Percentiles rank a stretch among this genome's conserved stretches.
Evolutionary conservation across 202 grass and related monocot species (phyloP).

Genomic region (Setaria viridis): DNA sequence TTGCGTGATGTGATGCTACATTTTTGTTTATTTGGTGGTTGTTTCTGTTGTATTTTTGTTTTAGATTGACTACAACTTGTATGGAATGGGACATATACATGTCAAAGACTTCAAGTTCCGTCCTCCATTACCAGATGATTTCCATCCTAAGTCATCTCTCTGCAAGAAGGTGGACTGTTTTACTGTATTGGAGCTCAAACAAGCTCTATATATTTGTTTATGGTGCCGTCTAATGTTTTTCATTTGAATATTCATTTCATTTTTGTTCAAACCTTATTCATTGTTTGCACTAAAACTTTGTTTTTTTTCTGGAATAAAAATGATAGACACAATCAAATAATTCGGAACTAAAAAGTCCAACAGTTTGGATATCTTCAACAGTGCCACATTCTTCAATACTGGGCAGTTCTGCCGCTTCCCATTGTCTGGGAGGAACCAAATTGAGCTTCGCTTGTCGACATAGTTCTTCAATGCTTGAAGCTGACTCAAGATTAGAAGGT

Average conservation of each 20-base stretch:
- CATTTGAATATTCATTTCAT: slow-evolving; percentile 35
- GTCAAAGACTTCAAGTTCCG: slow-evolving; percentile 88
- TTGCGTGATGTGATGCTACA: background rate
- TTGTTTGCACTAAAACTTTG: slow-evolving; percentile 25
- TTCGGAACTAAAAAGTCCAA: slow-evolving; percentile 45
- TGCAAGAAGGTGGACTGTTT: slow-evolving; percentile 44
- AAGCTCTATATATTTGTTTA: slow-evolving; percentile 35
- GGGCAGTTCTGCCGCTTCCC: slow-evolving; percentile 47
- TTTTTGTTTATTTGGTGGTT: slow-evolving; percentile 13
- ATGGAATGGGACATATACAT: slow-evolving; percentile 97
- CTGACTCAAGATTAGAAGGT: slow-evolving; percentile 84
- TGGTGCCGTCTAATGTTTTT: slow-evolving; percentile 40
- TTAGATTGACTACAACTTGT: slow-evolving; percentile 96
- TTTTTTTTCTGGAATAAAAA: slow-evolving; percentile 45
- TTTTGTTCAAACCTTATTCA: slow-evolving; percentile 33
- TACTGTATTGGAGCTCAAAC: slow-evolving; percentile 50
- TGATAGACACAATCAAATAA: slow-evolving; percentile 72
- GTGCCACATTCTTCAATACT: slow-evolving; percentile 66
- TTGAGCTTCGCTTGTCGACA: slow-evolving; percentile 58
- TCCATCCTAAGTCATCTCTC: slow-evolving; percentile 56
- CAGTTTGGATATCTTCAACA: slow-evolving; percentile 84
- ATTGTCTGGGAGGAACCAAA: slow-evolving; percentile 39
- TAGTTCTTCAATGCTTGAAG: slow-evolving; percentile 93
- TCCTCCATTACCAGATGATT: slow-evolving; percentile 78
- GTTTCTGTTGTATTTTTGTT: slow-evolving; percentile 52